phyloP scores from a whole-genome alignment of 1,284 basidiomycete genomes.

The Puccinia polysora region DNA sequence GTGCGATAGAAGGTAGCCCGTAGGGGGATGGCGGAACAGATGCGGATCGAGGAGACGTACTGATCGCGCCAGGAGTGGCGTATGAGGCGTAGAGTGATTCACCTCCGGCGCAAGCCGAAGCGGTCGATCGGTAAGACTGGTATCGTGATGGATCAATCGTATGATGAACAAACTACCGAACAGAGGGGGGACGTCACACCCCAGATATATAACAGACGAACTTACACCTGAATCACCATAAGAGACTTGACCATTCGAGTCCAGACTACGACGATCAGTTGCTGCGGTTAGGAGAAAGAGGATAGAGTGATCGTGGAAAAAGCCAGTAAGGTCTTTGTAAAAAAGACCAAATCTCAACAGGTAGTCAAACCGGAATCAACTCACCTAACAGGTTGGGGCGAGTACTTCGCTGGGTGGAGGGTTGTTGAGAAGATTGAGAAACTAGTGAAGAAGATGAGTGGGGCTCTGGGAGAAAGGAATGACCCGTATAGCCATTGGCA shows the following conservation, averaged over 20 bases:
- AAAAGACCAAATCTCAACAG: not conserved
- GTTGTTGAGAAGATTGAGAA: not conserved
- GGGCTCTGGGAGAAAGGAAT: slow-evolving; percentile 25
- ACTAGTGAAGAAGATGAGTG: slow-evolving; percentile 20
- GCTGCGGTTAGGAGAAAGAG: too few relatives aligned
- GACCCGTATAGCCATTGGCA: slow-evolving; percentile 13
- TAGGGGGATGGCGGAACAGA: slow-evolving; percentile 30
- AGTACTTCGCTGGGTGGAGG: not conserved
- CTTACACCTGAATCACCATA: slow-evolving; percentile 28
- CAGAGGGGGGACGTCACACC: not conserved
- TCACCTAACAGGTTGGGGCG: slow-evolving; percentile 3
- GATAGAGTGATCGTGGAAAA: not conserved
- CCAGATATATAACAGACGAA: not conserved
- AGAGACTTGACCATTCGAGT: slow-evolving; percentile 18
- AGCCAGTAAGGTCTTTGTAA: not conserved
- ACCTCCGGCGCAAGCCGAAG: slow-evolving; percentile 4
- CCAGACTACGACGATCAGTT: not conserved
- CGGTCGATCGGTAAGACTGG: slow-evolving; percentile 1
- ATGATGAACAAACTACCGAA: not conserved
- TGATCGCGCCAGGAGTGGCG: not conserved
- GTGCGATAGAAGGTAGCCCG: slow-evolving; percentile 27
- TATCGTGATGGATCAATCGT: not conserved
- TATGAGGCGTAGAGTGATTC: slow-evolving; percentile 23
- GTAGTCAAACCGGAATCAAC: not conserved
- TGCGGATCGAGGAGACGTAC: slow-evolving; percentile 9